These are phyloP conservation scores for Heimioporus punctisporus DNA, from an alignment of 1,284 basidiomycete species.

Conservation along the genomic window DNA sequence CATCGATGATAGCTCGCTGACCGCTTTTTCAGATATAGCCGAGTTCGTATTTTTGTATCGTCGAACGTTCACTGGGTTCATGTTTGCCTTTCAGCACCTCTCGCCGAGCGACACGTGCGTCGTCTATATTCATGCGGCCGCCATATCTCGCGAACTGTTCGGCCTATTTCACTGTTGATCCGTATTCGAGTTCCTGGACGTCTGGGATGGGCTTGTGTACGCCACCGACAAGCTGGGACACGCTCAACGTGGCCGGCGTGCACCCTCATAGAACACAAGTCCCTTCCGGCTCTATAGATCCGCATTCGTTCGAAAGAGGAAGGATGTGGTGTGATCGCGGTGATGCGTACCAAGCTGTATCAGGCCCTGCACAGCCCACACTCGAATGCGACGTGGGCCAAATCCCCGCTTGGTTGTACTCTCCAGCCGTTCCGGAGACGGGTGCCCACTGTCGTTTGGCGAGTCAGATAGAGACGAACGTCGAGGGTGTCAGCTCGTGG, in stretches of 20 bases:
- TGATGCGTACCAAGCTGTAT: slow-evolving; percentile 22
- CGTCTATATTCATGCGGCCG: not conserved
- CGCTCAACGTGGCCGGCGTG: not conserved
- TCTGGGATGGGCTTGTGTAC: not conserved
- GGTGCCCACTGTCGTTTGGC: not conserved
- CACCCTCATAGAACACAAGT: slow-evolving; percentile 9
- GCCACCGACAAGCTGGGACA: slow-evolving; percentile 4
- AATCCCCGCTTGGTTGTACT: not conserved
- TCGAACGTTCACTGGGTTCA: not conserved
- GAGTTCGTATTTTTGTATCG: slow-evolving; percentile 12
- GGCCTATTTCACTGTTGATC: not conserved
- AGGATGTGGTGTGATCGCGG: not conserved
- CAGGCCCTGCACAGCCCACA: slow-evolving; percentile 11
- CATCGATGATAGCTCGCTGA: slow-evolving; percentile 1
- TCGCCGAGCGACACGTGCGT: not conserved
- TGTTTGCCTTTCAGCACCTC: slow-evolving; percentile 5
- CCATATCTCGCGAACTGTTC: not conserved
- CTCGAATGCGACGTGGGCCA: not conserved
- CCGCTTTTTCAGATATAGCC: not conserved
- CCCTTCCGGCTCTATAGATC: slow-evolving; percentile 10
- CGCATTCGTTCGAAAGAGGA: not conserved
- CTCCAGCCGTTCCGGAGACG: not conserved
- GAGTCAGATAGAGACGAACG: not conserved
- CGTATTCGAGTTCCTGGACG: not conserved
- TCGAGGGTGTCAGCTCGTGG: not conserved